Base-by-base conservation (phyloP, 2,329 filamentous ascomycete genomes). In the Cladosporium velox region DNA sequence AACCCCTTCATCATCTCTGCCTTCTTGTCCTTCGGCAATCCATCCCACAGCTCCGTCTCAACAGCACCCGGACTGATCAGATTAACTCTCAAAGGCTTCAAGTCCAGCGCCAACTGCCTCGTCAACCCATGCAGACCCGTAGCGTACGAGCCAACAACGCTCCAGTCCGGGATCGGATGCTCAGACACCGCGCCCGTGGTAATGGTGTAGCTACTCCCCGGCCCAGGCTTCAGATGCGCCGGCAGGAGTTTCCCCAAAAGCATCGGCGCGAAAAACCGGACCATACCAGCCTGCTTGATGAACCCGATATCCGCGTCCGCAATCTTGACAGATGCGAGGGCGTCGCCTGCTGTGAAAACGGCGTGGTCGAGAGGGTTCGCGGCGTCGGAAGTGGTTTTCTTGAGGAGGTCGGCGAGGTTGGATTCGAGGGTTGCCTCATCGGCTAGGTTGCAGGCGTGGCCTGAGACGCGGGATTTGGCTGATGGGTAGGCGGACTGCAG, bases 51-150 rank as follows among this genome's bases (percentile, higher is more conserved):
- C 68, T 78, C 77, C 15, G 81, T 83, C 47, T 81, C 75, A 34
- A 82, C 80, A 0, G 80, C 78, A 0, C 88, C 89, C 0, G 87
- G 87, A 63, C 77, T 79, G 1, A 91, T 85, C 0, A 84, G 72
- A 72, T 91, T 91, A 30, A 90, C 87, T 1, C 89, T 78, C 10
- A 90, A 76, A 0, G 89, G 89, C 68, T 82, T 83, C 65, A 91
- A 72, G 71, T 91, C 88, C 35, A 90, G 71, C 1, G 88, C 88
- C 38, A 91, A 76, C 3, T 80, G 83, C 1, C 85, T 79, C 2
- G 81, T 79, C 73, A 90, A 80, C 3, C 83, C 81, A 59, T 86
- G 79, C 7, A 86, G 68, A 0, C 83, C 87, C 0, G 84, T 81
- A 0, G 81, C 82, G 62, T 82, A 84, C 1, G 77, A 77, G 0